phyloP scores from a whole-genome alignment of 495 filamentous ascomycete genomes.

The Achaetomiella virescens region DNA sequence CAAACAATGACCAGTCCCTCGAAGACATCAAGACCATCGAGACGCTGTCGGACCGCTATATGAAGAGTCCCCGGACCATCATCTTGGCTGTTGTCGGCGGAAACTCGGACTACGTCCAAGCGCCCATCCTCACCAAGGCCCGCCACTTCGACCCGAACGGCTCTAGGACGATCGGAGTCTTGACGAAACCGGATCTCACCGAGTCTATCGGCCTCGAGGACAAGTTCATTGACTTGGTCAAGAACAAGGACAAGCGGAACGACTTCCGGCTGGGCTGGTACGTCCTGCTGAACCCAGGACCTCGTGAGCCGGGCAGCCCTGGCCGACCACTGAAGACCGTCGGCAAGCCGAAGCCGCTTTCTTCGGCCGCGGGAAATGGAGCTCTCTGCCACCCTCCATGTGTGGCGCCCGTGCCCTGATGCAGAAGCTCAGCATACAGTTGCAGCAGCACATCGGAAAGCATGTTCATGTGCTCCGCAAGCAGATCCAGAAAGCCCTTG shows the following conservation, averaged over 20 bases:
- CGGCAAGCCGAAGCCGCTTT: constrained; percentile 26
- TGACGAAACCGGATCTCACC: constrained; percentile 49
- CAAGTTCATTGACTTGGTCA: constrained; percentile 47
- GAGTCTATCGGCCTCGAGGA: constrained; percentile 40
- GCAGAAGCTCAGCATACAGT: constrained; percentile 33
- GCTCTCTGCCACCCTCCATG: constrained; percentile 23
- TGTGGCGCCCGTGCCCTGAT: constrained; percentile 32
- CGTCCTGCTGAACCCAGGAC: constrained; percentile 49
- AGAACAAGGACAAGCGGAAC: constrained; percentile 50
- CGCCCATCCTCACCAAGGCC: constrained; percentile 42
- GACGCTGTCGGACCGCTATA: constrained; percentile 43
- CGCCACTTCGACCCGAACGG: constrained; percentile 41
- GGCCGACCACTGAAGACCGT: constrained; percentile 29
- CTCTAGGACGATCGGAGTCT: constrained; percentile 43
- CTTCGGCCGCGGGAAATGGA: constrained; percentile 41
- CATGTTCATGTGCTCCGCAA: constrained; percentile 31
- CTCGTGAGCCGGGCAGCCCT: constrained; percentile 34
- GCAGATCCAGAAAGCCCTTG: constrained; percentile 34
- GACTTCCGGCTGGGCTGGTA: constrained; percentile 59
- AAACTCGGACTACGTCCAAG: constrained; percentile 46
- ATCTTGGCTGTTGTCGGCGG: constrained; percentile 49
- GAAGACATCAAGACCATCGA: constrained; percentile 43
- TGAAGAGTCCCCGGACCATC: constrained; percentile 46
- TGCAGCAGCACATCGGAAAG: constrained; percentile 35
- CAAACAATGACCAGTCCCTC: constrained; percentile 42